These are phyloP conservation scores for Globisporangium echinulatum DNA, from an alignment of 352 stramenopile genomes.

Conservation along the genomic window DNA sequence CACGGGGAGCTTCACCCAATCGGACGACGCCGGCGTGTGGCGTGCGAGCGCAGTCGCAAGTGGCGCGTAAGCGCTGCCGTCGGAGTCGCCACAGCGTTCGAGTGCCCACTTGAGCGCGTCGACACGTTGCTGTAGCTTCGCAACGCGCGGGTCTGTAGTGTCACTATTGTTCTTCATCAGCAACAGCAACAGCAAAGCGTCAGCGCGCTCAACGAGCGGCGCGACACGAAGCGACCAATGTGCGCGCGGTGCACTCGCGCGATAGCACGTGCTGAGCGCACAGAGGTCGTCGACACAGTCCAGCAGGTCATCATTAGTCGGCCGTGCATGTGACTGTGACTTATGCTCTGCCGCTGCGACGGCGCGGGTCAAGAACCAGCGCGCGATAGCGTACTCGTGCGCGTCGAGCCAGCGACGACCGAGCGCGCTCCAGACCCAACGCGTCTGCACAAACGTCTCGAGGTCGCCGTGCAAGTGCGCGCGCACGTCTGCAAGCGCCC, in stretches of 20 bases:
- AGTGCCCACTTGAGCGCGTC: too few species aligned
- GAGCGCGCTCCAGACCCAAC: slow-evolving; percentile 63
- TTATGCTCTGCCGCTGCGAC: not conserved
- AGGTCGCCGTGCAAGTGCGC: slow-evolving; percentile 45
- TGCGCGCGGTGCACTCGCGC: slow-evolving; percentile 20
- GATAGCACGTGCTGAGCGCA: slow-evolving; percentile 33
- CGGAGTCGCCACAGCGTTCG: too few species aligned
- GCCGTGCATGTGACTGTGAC: too few species aligned
- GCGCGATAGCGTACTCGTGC: slow-evolving; percentile 37
- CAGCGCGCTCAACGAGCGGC: slow-evolving; percentile 15
- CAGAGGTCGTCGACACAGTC: slow-evolving; percentile 19
- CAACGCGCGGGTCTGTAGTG: not conserved
- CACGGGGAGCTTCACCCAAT: slow-evolving; percentile 39
- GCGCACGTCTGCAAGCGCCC: slow-evolving; percentile 33
- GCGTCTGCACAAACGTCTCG: slow-evolving; percentile 29
- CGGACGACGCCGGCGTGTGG: slow-evolving; percentile 39
- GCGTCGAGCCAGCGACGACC: slow-evolving; percentile 28
- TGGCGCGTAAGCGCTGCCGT: slow-evolving; percentile 3
- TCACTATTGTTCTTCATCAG: too few species aligned
- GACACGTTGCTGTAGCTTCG: not conserved
- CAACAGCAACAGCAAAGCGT: slow-evolving; percentile 5
- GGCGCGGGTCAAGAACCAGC: slow-evolving; percentile 38
- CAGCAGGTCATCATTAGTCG: not conserved
- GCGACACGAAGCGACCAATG: slow-evolving; percentile 7
- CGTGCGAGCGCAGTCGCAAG: slow-evolving; percentile 25